phyloP scores from a whole-genome alignment of 768 basidiomycete genomes.

The Cubamyces lactineus region DNA sequence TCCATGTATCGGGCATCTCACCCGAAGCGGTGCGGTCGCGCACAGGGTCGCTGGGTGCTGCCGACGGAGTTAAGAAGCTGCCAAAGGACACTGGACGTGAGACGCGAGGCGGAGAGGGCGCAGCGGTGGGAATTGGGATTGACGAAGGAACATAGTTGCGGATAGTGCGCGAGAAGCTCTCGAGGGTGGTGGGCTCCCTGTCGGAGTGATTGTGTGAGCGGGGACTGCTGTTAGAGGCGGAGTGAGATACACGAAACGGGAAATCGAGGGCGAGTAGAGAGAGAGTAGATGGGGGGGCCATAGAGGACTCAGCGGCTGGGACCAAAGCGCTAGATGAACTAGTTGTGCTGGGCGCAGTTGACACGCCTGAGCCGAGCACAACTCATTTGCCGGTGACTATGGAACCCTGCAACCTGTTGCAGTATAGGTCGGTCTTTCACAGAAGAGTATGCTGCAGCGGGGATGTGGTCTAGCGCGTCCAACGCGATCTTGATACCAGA shows the following conservation, averaged over 20 bases:
- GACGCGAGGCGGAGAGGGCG: constrained; percentile 52
- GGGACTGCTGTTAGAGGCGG: background rate
- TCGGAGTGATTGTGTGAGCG: constrained; percentile 3
- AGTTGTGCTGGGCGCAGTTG: background rate
- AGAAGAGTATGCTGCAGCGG: background rate
- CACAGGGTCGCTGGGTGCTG: constrained; percentile 13
- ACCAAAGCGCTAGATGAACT: background rate
- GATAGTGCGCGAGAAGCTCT: constrained; percentile 55
- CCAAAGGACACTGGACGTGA: constrained; percentile 54
- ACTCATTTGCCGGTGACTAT: background rate
- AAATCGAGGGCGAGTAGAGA: background rate
- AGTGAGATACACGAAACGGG: background rate
- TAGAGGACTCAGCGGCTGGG: background rate
- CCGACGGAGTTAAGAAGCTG: constrained; percentile 41
- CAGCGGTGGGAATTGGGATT: constrained; percentile 50
- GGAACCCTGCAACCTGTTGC: too few relatives aligned
- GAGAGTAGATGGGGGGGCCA: background rate
- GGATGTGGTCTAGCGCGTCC: background rate
- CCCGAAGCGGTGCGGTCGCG: background rate
- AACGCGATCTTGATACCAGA: background rate
- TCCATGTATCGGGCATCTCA: constrained; percentile 15
- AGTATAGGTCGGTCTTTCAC: background rate
- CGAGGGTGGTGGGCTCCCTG: constrained; percentile 55
- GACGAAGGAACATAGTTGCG: constrained; percentile 58
- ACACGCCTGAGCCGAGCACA: background rate